phyloP scores from a whole-genome alignment of 257 asterid species.

The Mentha longifolia region DNA sequence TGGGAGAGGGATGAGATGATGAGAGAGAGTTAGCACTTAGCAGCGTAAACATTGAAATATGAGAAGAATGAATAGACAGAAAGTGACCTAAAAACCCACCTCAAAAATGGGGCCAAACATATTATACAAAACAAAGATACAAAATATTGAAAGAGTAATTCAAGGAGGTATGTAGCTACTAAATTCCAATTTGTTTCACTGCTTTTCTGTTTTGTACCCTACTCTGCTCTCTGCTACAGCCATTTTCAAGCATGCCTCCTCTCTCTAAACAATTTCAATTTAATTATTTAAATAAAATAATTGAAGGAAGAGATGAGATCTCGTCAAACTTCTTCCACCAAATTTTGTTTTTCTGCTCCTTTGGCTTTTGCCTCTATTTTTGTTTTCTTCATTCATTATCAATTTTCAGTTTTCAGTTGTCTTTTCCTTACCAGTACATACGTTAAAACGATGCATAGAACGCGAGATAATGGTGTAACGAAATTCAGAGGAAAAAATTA shows the following conservation, averaged over 20 bases:
- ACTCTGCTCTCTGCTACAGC: constrained; percentile 7
- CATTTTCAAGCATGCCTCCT: constrained; percentile 44
- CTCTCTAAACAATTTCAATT: too few species aligned
- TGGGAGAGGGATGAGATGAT: too few species aligned
- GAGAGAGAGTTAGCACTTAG: not conserved
- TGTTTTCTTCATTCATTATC: not conserved
- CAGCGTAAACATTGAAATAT: constrained; percentile 37
- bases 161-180: constrained; percentile 37
- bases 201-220: constrained; percentile 28
- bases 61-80: constrained; percentile 37
- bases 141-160: constrained; percentile 42
- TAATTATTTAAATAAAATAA: constrained; percentile 9
- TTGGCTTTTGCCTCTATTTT: not conserved
- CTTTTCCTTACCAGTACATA: not conserved
- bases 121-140: too few species aligned
- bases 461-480: too few species aligned
- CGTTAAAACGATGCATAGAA: too few species aligned
- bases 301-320: constrained; percentile 34
- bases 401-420: not conserved
- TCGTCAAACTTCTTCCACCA: constrained; percentile 41
- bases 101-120: constrained; percentile 15
- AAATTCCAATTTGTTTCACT: constrained; percentile 44
- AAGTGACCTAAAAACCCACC: constrained; percentile 30
- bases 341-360: not conserved
- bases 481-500: too few species aligned